Base-by-base conservation (phyloP, 139 green algal species). In the Ettlia oleoabundans region DNA sequence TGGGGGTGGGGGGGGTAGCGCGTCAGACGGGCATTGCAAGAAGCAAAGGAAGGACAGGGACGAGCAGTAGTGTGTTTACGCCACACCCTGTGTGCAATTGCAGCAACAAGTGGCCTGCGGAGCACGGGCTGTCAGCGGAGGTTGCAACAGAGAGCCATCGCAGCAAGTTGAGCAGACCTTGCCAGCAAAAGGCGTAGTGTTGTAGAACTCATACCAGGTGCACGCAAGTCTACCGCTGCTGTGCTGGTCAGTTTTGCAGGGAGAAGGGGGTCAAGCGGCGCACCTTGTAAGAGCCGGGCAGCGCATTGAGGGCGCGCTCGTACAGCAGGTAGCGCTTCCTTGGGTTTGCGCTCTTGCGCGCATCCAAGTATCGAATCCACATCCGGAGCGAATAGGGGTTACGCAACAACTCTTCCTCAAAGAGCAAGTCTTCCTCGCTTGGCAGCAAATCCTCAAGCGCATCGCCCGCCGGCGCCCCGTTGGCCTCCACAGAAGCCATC, bases 221-320 rank as follows among this genome's bases (percentile, higher is more conserved):
- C 40, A 28, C 26, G 28, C 7, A 4, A 8, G 8, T n/a, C 40
- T 15, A 32, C 26, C 26, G 13, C 1, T 24, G 9, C 32, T 13
- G 8, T 37, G 43, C 66, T n/a, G 4, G 21, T 15, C 41, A 38
- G 22, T 65, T 61, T 35, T 52, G 22, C 47, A 58, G 15, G 47
- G 13, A 58, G 13, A 15, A 10, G 15, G 43, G 38, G 28, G 35
- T 37, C 10, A 22, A 6, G 43, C 43, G 24, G 21, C 86, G 18
- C 70, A 98, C 93, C 92, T 98, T 98, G 90, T 98, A 98, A 68
- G 90, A 95, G 35, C 95, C 96, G 21, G 96, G 96, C 55, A 99
- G 86, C 18, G 93, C 88, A n/a, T 90, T 84, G 0, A 99, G 65
- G 0, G 95, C 95, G 2, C 96, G 88, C 84, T 99, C 96, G 78